Evolutionary conservation across 352 stramenopile genomes (phyloP).

Genomic region (Globisporangium parvum): DNA sequence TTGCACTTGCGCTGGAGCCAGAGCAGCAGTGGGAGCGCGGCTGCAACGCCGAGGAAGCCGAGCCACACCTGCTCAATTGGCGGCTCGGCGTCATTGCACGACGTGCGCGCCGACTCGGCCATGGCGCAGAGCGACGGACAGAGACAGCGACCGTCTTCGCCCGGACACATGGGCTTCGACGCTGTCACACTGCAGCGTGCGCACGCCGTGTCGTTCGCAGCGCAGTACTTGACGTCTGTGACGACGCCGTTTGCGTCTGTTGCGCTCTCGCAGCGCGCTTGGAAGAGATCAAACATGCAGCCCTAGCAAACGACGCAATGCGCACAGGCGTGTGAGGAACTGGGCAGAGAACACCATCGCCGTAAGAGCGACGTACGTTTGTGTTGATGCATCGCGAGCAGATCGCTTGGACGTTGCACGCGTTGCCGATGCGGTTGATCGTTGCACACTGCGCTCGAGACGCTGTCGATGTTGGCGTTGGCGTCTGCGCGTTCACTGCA

Average conservation of each 20-base stretch:
- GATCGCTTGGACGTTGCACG: slow-evolving; percentile 35
- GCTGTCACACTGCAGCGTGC: slow-evolving; percentile 23
- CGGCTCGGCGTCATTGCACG: slow-evolving; percentile 1
- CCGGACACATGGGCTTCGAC: slow-evolving; percentile 25
- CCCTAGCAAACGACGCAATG: slow-evolving; percentile 12
- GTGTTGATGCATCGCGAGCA: slow-evolving; percentile 32
- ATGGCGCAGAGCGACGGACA: slow-evolving; percentile 35
- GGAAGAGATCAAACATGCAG: slow-evolving; percentile 33
- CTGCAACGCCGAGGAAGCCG: slow-evolving; percentile 20
- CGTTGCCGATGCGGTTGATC: slow-evolving; percentile 24
- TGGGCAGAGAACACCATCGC: background rate
- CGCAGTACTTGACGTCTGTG: slow-evolving; percentile 24
- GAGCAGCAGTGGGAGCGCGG: slow-evolving; percentile 30
- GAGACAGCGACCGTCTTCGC: slow-evolving; percentile 25
- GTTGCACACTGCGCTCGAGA: slow-evolving; percentile 17
- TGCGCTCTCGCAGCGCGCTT: slow-evolving; percentile 17
- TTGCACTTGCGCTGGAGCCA: slow-evolving; percentile 31
- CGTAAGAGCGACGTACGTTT: slow-evolving; percentile 16
- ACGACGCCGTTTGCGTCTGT: slow-evolving; percentile 2
- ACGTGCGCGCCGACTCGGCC: slow-evolving; percentile 8
- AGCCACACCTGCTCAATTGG: slow-evolving; percentile 26
- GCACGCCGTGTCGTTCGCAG: slow-evolving; percentile 19
- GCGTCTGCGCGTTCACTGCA: background rate
- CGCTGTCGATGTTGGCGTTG: background rate
- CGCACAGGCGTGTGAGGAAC: background rate